These are phyloP conservation scores for Rutstroemia sp. DNA, from an alignment of 2,329 filamentous ascomycete species.

Conservation along the genomic window DNA sequence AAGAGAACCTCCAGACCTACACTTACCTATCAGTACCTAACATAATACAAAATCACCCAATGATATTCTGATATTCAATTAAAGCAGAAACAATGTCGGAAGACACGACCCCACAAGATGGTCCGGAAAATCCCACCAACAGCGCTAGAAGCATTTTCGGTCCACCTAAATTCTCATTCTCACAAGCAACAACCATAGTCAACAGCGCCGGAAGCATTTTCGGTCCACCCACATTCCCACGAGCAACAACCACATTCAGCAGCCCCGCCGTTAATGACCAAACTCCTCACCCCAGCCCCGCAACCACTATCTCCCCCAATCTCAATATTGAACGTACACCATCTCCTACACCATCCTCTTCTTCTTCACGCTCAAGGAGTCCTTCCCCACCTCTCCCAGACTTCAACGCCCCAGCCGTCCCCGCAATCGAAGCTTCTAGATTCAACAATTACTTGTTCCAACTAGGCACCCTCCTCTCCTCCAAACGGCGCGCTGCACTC, in stretches of 20 bases:
- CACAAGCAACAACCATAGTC: no score
- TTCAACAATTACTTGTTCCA: constrained; percentile 16
- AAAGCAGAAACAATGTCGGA: no score
- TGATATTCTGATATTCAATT: no score
- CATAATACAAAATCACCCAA: no score
- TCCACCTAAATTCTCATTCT: no score
- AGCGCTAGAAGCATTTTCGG: no score
- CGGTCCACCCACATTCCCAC: background rate
- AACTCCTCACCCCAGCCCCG: background rate
- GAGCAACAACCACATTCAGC: background rate
- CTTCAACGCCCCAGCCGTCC: constrained; percentile 18
- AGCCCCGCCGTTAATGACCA: background rate
- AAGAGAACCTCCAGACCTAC: no score
- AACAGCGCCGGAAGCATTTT: no score
- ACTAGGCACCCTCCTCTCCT: constrained; percentile 14
- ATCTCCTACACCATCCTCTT: background rate
- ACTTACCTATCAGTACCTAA: no score
- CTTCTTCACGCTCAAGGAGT: background rate
- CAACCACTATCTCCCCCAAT: background rate
- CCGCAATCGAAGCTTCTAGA: constrained; percentile 10
- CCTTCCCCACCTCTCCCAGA: constrained; percentile 17
- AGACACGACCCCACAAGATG: no score
- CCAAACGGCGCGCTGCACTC: constrained; percentile 12
- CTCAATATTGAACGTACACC: background rate
- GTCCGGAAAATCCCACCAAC: no score